These are phyloP conservation scores for Xylaria sp. DNA, from an alignment of 2,329 filamentous ascomycete species.

Conservation along the genomic window DNA sequence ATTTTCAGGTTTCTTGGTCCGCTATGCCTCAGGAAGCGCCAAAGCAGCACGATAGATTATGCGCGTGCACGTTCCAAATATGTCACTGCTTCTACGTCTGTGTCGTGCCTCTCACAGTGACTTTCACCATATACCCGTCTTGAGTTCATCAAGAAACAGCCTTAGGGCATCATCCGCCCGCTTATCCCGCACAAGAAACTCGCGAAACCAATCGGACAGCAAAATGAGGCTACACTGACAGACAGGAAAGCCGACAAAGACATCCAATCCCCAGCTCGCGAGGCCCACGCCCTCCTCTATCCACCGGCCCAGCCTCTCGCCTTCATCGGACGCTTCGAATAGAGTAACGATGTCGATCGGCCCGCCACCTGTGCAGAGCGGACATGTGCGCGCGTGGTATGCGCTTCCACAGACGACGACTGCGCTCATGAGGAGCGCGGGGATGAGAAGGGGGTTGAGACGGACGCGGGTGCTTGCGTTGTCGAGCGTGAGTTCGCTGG, in stretches of 20 bases:
- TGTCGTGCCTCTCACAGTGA: no score
- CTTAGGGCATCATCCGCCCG: slow-evolving; percentile 27
- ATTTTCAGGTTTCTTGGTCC: no score
- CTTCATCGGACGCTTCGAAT: slow-evolving; percentile 28
- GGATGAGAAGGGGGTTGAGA: slow-evolving; percentile 42
- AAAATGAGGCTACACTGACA: slow-evolving; percentile 39
- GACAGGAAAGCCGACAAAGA: slow-evolving; percentile 36
- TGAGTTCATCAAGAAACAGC: slow-evolving; percentile 30
- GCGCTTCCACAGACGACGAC: slow-evolving; percentile 39
- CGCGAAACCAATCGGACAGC: slow-evolving; percentile 42
- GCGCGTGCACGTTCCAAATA: background rate
- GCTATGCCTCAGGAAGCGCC: no score
- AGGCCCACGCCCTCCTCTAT: slow-evolving; percentile 26
- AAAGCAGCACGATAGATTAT: background rate
- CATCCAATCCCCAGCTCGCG: slow-evolving; percentile 37
- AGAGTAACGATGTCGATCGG: slow-evolving; percentile 32
- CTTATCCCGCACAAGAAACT: slow-evolving; percentile 37
- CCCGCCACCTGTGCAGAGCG: slow-evolving; percentile 17
- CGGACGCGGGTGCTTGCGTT: slow-evolving; percentile 19
- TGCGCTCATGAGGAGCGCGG: slow-evolving; percentile 41
- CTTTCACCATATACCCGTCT: slow-evolving; percentile 24
- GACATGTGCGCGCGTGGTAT: slow-evolving; percentile 32
- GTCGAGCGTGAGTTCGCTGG: slow-evolving; percentile 29
- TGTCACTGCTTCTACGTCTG: background rate
- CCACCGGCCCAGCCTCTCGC: slow-evolving; percentile 35